phyloP scores from a whole-genome alignment of 2,329 filamentous ascomycete genomes.

The Cercospora brassicicola region DNA sequence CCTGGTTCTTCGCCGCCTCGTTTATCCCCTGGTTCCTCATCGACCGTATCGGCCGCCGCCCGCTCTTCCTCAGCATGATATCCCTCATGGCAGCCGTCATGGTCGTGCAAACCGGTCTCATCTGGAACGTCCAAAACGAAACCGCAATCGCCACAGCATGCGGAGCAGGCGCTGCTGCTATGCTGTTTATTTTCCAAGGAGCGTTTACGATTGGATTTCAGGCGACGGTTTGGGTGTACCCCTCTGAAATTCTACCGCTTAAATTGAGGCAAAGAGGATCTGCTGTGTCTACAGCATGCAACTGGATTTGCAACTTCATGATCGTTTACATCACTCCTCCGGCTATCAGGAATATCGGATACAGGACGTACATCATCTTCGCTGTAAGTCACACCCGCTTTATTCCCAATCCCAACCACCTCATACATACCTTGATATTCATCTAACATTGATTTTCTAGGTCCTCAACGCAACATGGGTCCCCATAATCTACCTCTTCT shows the following conservation, averaged over 20 bases:
- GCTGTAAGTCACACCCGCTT: slow-evolving; percentile 23
- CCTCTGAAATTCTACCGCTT: slow-evolving; percentile 59
- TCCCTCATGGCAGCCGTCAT: slow-evolving; percentile 61
- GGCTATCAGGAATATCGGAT: slow-evolving; percentile 58
- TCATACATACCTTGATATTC: too few relatives aligned
- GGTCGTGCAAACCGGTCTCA: slow-evolving; percentile 56
- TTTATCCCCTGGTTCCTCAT: slow-evolving; percentile 49
- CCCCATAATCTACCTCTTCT: slow-evolving; percentile 61
- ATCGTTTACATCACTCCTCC: slow-evolving; percentile 67
- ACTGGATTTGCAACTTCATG: slow-evolving; percentile 55
- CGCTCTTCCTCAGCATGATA: slow-evolving; percentile 38
- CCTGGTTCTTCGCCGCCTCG: slow-evolving; percentile 55
- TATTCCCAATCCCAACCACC: too few relatives aligned
- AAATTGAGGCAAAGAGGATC: slow-evolving; percentile 36
- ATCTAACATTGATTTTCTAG: neutral
- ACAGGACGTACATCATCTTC: slow-evolving; percentile 55
- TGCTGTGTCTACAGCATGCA: slow-evolving; percentile 37
- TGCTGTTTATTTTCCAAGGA: slow-evolving; percentile 64
- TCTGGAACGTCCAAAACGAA: slow-evolving; percentile 39
- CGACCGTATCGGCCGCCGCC: slow-evolving; percentile 38
- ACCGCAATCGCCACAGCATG: slow-evolving; percentile 31
- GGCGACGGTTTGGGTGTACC: slow-evolving; percentile 63
- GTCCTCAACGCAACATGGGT: slow-evolving; percentile 38
- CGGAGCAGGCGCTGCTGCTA: slow-evolving; percentile 46
- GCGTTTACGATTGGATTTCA: slow-evolving; percentile 62